Percentiles rank a stretch among this genome's conserved stretches.
These are phyloP conservation scores for Pilatotrama ljubarskyi DNA, from an alignment of 768 basidiomycete genomes.

Conservation along the genomic window DNA sequence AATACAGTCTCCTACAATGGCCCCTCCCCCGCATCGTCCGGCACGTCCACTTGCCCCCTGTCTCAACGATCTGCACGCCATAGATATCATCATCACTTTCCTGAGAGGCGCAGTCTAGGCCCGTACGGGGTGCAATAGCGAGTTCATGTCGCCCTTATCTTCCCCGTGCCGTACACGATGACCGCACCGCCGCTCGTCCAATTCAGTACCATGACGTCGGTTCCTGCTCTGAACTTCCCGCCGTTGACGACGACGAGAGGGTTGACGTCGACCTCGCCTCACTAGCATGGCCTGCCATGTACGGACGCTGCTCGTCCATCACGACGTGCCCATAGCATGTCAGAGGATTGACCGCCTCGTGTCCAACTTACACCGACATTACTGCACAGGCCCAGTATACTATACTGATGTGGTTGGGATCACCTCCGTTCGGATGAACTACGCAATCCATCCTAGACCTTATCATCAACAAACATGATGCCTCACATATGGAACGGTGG, in stretches of 20 bases:
- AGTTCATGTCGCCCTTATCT: not conserved
- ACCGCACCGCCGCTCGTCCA: not conserved
- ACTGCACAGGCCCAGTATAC: not conserved
- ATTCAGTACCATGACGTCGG: not conserved
- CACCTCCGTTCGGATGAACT: not conserved
- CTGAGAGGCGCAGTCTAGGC: not conserved
- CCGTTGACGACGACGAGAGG: not conserved
- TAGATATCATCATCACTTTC: not conserved
- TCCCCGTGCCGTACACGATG: not conserved
- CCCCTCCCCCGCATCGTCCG: not conserved
- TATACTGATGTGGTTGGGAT: not conserved
- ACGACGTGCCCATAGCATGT: not conserved
- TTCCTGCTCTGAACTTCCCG: not conserved
- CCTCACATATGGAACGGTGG: not conserved
- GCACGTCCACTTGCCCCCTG: not conserved
- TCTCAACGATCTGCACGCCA: not conserved
- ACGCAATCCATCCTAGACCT: not conserved
- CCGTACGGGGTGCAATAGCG: not conserved
- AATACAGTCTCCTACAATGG: not conserved
- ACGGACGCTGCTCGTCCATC: not conserved
- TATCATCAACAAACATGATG: not conserved
- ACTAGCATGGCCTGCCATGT: not conserved
- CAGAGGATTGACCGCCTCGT: not conserved
- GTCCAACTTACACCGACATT: constrained; percentile 11
- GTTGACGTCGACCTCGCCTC: not conserved